Percentiles rank a stretch among this genome's conserved stretches.
Conservation (phyloP, 192 early-diverging fungal species). For the Podochytrium sp. region DNA sequence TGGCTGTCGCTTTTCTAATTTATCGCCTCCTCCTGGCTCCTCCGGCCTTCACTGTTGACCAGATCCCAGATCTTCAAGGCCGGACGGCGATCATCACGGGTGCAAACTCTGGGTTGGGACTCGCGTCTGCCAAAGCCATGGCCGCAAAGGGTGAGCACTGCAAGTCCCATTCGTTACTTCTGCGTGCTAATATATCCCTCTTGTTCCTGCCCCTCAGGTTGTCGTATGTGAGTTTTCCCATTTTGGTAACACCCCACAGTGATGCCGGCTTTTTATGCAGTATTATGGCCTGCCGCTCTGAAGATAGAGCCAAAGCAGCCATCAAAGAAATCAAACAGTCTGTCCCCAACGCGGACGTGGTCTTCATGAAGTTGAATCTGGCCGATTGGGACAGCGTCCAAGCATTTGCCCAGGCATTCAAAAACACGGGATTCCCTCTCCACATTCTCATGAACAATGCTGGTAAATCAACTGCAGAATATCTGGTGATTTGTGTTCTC, state of each 20-base stretch:
- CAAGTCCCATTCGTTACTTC: background rate
- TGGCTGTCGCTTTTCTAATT: background rate
- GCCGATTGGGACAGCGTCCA: conserved; percentile 31
- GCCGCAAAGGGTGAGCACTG: conserved; percentile 30
- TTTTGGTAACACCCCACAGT: background rate
- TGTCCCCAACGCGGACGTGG: conserved; percentile 36
- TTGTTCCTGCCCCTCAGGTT: background rate
- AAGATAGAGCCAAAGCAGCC: conserved; percentile 17
- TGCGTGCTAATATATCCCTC: background rate
- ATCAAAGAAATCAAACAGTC: conserved; percentile 34
- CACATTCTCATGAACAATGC: conserved; percentile 51
- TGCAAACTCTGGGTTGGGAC: conserved; percentile 38
- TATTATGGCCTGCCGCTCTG: conserved; percentile 32
- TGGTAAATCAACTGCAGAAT: conserved; percentile 22
- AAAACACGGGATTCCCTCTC: conserved; percentile 31
- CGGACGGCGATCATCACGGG: conserved; percentile 43
- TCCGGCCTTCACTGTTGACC: background rate
- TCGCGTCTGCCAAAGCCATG: conserved; percentile 28
- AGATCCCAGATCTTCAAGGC: conserved; percentile 21
- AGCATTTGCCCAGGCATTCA: conserved; percentile 16
- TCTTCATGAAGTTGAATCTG: conserved; percentile 38
- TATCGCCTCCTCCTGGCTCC: background rate
- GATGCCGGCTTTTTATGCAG: background rate
- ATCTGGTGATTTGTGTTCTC: background rate
- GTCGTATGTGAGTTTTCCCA: background rate